Evolutionary conservation across 1,139 yeast genomes (phyloP).

Genomic region (Saccharomyces hybrid): DNA sequence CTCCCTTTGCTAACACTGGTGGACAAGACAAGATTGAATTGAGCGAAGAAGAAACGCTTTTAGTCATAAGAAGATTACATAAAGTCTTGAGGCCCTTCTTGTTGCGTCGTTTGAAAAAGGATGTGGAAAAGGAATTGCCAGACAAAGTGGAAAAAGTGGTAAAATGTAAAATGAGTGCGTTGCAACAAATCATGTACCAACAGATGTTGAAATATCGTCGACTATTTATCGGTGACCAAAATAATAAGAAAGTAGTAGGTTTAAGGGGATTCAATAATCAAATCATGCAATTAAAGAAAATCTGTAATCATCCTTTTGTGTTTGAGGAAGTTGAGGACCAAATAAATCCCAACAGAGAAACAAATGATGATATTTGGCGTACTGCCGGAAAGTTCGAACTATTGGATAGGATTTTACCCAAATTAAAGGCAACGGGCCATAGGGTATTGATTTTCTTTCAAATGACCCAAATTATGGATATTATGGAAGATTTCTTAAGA

Average conservation of each 20-base stretch:
- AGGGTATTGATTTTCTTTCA: slow-evolving; percentile 80
- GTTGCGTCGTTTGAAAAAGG: slow-evolving; percentile 89
- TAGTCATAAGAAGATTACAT: slow-evolving; percentile 91
- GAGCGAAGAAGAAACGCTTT: slow-evolving; percentile 87
- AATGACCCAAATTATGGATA: slow-evolving; percentile 86
- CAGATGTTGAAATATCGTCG: slow-evolving; percentile 70
- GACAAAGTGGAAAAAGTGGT: slow-evolving; percentile 91
- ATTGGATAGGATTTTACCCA: slow-evolving; percentile 66
- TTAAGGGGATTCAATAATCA: slow-evolving; percentile 85
- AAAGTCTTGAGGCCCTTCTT: slow-evolving; percentile 93
- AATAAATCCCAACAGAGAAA: slow-evolving; percentile 66
- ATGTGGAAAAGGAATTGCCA: slow-evolving; percentile 94
- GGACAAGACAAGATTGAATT: slow-evolving; percentile 72
- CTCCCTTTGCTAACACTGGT: slow-evolving; percentile 79
- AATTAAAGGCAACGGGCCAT: slow-evolving; percentile 67
- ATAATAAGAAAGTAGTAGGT: slow-evolving; percentile 42
- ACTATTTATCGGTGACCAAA: slow-evolving; percentile 51
- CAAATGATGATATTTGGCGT: slow-evolving; percentile 64
- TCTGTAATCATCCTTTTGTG: slow-evolving; percentile 97
- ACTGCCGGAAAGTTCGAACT: slow-evolving; percentile 73
- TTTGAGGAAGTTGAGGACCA: slow-evolving; percentile 89
- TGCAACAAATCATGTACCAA: slow-evolving; percentile 72
- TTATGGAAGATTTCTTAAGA: slow-evolving; percentile 77
- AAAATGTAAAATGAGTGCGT: slow-evolving; percentile 87
- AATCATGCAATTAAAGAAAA: slow-evolving; percentile 91